Evolutionary conservation across 148 eudicot genomes (phyloP), one percentile per base, ranked within the genome.

Genomic region (Rheum nobile): DNA sequence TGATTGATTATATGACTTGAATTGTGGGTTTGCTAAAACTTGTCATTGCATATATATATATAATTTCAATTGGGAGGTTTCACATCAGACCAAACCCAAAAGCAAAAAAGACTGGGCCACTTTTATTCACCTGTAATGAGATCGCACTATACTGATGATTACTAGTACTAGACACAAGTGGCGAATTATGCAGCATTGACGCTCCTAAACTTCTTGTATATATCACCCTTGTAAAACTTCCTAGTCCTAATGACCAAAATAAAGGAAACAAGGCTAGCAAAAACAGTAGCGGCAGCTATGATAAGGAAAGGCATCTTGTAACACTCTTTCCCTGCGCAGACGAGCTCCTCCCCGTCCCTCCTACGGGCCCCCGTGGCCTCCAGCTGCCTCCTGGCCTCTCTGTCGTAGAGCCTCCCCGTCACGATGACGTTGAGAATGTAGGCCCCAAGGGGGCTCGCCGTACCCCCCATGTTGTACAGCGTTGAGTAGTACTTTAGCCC

Each of bases 401-500:
- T 46, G 52, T 81, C 84, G 26, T 81, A 81, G 19, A 81, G 47
- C 21, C 55, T 71, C 4, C 81, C 84, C 17, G 81, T 54, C 16
- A 81, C 71, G 8, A 46, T 29, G 24, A 81, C 84, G 22, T 81
- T 78, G 29, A 81, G 48, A 24, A 81, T 70, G 31, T 81, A 81
- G 7, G 78, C 72, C 13, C 84, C 81, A 1, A 81, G 42, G 0
- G 81, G 81, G 31, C 81, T 78, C 3, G 84, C 84, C 32, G 72
- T 29, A 0, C 72, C 29, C 21, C 84, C 81, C 41, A 75, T 75
- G 13, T 72, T 81, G 28, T 75, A 75, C 14, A 81, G 71, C 2
- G 81, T 81, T 10, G 84, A 73, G 42, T 75, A 81, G 31, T 81
- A 78, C 43, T 81, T 81, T 71, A 81, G 75, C 32, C 84, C 84